Conservation (phyloP, 768 basidiomycete species). For the Lepiota venenata region DNA sequence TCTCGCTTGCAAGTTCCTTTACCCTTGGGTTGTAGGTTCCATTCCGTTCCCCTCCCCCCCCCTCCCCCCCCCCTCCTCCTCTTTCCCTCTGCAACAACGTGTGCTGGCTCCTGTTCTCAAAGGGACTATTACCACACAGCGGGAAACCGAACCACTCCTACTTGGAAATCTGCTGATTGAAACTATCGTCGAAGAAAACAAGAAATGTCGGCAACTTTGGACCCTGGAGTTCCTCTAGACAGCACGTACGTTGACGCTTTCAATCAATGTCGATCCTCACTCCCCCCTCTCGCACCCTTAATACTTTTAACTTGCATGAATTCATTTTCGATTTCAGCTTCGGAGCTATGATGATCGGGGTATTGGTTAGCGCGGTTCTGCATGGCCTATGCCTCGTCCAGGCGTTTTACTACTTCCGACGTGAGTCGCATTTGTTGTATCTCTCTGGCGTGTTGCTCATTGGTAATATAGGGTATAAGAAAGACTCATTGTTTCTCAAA, state of each 20-base stretch:
- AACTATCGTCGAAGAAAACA: background rate
- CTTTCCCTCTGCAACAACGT: too few species aligned
- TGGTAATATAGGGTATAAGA: conserved; percentile 27
- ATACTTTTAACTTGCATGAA: background rate
- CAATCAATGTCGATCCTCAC: background rate
- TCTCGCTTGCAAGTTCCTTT: too few species aligned
- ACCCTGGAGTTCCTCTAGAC: conserved; percentile 25
- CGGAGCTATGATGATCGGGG: conserved; percentile 42
- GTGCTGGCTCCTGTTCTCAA: too few species aligned
- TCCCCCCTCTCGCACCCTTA: background rate
- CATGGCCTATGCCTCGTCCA: conserved; percentile 46
- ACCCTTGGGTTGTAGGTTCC: too few species aligned
- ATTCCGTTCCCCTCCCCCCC: too few species aligned
- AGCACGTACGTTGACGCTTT: conserved; percentile 24
- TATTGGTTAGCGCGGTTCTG: conserved; percentile 31
- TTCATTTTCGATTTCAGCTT: conserved; percentile 24
- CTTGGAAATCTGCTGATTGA: too few species aligned
- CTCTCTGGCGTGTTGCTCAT: background rate
- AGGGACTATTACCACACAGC: too few species aligned
- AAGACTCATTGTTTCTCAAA: conserved; percentile 40
- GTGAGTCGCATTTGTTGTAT: conserved; percentile 17
- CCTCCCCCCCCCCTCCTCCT: too few species aligned
- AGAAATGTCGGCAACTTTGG: conserved; percentile 23
- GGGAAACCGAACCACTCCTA: too few species aligned
- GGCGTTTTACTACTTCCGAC: conserved; percentile 43